A percentile compares a stretch with the other conserved stretches of the same genome.
phyloP scores from a whole-genome alignment of 2,329 filamentous ascomycete genomes.

The Trichoderma oligosporum region DNA sequence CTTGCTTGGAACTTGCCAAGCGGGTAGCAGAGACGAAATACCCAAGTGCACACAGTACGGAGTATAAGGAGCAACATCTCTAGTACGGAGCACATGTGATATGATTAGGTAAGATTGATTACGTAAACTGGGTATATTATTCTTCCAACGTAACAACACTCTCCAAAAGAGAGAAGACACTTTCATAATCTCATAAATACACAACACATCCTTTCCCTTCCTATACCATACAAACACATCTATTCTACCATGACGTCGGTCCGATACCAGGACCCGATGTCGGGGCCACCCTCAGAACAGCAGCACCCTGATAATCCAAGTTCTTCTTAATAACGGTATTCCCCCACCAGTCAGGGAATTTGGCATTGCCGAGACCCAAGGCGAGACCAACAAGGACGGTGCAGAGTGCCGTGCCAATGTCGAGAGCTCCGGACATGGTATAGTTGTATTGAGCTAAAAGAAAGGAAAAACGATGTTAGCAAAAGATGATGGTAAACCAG shows the following conservation, averaged over 20 bases:
- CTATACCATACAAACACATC: no score
- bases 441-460: slow-evolving; percentile 49
- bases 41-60: no score
- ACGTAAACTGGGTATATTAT: no score
- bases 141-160: no score
- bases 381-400: slow-evolving; percentile 50
- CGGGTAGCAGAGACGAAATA: no score
- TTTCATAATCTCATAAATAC: no score
- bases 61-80: no score
- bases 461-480: not conserved
- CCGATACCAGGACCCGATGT: slow-evolving; percentile 9
- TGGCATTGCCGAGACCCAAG: slow-evolving; percentile 43
- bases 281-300: slow-evolving; percentile 22
- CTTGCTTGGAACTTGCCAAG: no score
- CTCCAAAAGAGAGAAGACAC: no score
- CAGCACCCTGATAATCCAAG: slow-evolving; percentile 29
- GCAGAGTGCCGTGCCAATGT: slow-evolving; percentile 56
- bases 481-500: not conserved
- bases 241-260: slow-evolving; percentile 9
- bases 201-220: no score
- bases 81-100: no score
- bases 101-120: no score
- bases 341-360: slow-evolving; percentile 51
- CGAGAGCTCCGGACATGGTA: slow-evolving; percentile 54
- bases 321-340: slow-evolving; percentile 28